Conservation (phyloP, 208 protist species). For the Acanthamoeba triangularis region DNA sequence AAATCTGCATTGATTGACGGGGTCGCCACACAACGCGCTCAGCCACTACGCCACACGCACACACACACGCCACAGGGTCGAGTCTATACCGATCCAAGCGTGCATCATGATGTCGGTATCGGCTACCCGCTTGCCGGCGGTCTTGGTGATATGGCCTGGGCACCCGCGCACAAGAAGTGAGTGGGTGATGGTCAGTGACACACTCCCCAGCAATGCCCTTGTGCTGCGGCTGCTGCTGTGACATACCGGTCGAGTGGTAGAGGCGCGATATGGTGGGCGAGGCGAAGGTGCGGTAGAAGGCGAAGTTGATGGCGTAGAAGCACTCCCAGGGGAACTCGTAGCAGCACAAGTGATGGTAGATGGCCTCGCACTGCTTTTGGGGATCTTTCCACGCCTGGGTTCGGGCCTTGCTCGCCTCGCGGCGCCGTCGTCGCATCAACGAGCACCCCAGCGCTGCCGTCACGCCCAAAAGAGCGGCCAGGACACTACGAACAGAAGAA, state of each 20-base stretch:
- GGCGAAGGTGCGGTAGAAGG: conserved; percentile 26
- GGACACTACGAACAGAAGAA: no score
- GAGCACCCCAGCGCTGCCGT: neutral
- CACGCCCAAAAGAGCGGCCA: neutral
- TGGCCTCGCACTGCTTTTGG: neutral
- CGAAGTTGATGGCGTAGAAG: conserved; percentile 39
- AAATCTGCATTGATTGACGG: neutral
- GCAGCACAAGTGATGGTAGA: conserved; percentile 24
- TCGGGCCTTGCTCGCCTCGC: neutral
- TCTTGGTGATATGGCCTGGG: neutral
- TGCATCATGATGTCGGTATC: conserved; percentile 41
- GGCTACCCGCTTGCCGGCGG: neutral
- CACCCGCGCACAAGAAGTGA: neutral
- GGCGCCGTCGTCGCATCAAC: neutral
- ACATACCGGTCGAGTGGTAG: conserved; percentile 5
- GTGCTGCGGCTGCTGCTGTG: no score
- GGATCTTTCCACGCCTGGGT: neutral
- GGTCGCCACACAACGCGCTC: neutral
- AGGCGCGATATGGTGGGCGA: neutral
- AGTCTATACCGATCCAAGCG: neutral
- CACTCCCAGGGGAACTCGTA: conserved; percentile 6
- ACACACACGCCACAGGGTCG: neutral
- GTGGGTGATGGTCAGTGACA: no score
- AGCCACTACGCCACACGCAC: neutral
- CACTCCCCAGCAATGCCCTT: no score